Evolutionary conservation across 495 filamentous ascomycete genomes (phyloP).

Genomic region (Tuber calosporum): DNA sequence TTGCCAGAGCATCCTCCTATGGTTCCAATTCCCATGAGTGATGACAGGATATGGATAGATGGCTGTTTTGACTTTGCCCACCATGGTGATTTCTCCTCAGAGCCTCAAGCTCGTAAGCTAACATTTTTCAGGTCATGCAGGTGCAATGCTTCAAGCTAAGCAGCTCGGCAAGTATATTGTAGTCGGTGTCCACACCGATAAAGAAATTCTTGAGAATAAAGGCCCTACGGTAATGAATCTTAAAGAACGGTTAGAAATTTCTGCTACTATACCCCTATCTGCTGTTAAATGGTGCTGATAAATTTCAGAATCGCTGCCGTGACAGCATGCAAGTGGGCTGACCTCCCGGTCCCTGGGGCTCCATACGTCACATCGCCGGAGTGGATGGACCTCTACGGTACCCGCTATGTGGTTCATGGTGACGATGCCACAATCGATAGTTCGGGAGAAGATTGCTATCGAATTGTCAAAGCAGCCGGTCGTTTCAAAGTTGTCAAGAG

Average conservation of each 20-base stretch:
- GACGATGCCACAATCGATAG: constrained; percentile 82
- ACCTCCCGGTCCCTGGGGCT: constrained; percentile 69
- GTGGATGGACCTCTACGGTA: constrained; percentile 92
- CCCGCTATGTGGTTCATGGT: constrained; percentile 86
- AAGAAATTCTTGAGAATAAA: constrained; percentile 91
- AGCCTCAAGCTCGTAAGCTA: neutral
- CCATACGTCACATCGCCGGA: constrained; percentile 90
- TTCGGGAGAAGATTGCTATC: constrained; percentile 88
- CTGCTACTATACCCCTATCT: neutral
- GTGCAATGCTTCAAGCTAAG: constrained; percentile 90
- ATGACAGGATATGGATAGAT: constrained; percentile 89
- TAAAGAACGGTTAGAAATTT: constrained; percentile 55
- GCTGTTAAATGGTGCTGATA: neutral
- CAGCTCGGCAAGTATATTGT: constrained; percentile 75
- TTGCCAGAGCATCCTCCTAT: constrained; percentile 31
- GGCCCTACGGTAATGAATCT: constrained; percentile 96
- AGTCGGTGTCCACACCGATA: constrained; percentile 90
- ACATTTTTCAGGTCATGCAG: constrained; percentile 67
- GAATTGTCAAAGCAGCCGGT: constrained; percentile 84
- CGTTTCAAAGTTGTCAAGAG: constrained; percentile 91
- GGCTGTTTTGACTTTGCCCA: constrained; percentile 99
- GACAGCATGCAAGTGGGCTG: constrained; percentile 91
- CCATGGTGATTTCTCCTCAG: constrained; percentile 57
- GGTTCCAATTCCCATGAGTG: constrained; percentile 40
- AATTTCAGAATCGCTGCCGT: constrained; percentile 58